These are phyloP conservation scores for Diaporthe australafricana DNA, from an alignment of 2,329 filamentous ascomycete species.

Conservation along the genomic window DNA sequence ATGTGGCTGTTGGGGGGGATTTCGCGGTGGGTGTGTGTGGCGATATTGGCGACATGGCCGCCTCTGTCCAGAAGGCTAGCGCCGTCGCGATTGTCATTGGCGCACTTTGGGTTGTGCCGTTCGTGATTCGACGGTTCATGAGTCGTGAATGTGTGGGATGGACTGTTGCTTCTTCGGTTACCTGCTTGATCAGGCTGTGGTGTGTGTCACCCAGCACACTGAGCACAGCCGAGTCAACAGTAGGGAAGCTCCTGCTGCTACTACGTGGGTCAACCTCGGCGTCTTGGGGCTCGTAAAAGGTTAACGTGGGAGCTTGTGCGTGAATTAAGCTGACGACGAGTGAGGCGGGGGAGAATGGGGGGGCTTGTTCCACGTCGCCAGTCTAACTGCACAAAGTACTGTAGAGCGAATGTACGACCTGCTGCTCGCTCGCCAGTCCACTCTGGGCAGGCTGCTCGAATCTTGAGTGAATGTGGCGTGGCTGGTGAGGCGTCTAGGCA, in stretches of 20 bases:
- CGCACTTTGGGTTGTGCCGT: not conserved
- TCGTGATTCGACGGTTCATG: slow-evolving; percentile 23
- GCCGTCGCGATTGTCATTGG: slow-evolving; percentile 36
- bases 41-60: slow-evolving; percentile 34
- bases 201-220: slow-evolving; percentile 5
- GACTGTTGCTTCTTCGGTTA: slow-evolving; percentile 16
- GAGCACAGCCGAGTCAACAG: slow-evolving; percentile 1
- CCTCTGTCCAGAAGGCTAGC: slow-evolving; percentile 30
- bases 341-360: not conserved
- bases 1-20: slow-evolving; percentile 32
- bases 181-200: slow-evolving; percentile 16
- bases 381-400: not conserved
- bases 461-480: not conserved
- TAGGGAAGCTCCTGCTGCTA: not conserved
- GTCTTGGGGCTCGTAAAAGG: not conserved
- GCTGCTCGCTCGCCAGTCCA: not conserved
- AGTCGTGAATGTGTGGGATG: slow-evolving; percentile 5
- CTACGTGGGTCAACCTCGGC: slow-evolving; percentile 12
- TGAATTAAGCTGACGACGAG: slow-evolving; percentile 19
- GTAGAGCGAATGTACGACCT: not conserved
- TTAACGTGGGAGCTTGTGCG: slow-evolving; percentile 18
- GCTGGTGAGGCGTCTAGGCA: slow-evolving; percentile 29
- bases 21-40: slow-evolving; percentile 32
- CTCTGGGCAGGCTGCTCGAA: not conserved
- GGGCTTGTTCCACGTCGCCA: slow-evolving; percentile 16